Conservation (phyloP, 2,329 filamentous ascomycete species). For the Trichoderma sp. region DNA sequence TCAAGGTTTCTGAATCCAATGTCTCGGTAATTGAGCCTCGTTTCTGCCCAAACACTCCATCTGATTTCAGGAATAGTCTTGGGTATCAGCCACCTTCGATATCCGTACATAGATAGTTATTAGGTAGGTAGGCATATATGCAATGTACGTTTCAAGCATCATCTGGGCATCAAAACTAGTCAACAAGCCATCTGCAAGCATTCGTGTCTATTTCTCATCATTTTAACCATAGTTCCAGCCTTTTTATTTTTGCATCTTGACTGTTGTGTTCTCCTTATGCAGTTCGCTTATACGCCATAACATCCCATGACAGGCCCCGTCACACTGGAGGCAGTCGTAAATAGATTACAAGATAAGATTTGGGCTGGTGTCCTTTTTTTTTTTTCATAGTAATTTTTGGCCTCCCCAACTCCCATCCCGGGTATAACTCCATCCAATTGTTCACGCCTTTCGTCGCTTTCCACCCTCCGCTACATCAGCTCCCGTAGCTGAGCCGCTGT, state of each 20-base stretch:
- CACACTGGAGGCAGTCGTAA: background rate
- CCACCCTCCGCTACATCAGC: slow-evolving; percentile 38
- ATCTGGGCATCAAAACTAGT: background rate
- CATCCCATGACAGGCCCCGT: background rate
- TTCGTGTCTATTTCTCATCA: background rate
- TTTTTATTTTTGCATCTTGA: background rate
- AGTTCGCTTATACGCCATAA: background rate
- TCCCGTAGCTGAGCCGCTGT: slow-evolving; percentile 30
- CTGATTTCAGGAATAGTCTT: background rate
- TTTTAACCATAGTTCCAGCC: background rate
- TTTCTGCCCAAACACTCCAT: background rate
- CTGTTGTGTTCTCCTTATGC: background rate
- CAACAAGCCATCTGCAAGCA: background rate
- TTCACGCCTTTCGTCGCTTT: slow-evolving; percentile 47
- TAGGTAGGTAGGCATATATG: background rate
- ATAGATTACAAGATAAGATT: background rate
- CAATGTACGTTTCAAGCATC: background rate
- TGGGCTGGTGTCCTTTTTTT: background rate
- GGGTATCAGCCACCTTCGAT: background rate
- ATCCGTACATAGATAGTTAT: no score
- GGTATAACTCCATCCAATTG: background rate
- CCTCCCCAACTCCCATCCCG: background rate
- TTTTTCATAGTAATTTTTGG: background rate
- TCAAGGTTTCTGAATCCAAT: background rate
- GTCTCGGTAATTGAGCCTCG: background rate